Percentiles rank a stretch among this genome's conserved stretches.
These are phyloP conservation scores for Chloridella minuta DNA, from an alignment of 352 stramenopile species.

Conservation along the genomic window DNA sequence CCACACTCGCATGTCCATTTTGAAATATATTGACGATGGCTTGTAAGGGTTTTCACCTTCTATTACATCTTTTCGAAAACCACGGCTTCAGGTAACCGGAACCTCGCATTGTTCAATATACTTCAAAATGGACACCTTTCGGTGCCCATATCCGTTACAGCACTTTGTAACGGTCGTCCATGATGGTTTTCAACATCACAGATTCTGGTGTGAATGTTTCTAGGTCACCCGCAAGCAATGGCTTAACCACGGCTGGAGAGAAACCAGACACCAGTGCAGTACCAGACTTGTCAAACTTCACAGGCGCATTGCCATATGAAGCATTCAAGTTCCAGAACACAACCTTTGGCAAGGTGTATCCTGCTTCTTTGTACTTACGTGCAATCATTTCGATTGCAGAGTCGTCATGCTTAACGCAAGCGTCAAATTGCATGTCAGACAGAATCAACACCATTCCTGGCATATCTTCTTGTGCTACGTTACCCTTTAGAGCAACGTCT, in stretches of 20 bases:
- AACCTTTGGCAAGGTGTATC: background rate
- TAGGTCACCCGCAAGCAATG: background rate
- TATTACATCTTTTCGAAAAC: no score
- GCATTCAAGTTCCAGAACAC: background rate
- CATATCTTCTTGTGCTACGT: conserved; percentile 10
- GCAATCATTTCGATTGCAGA: background rate
- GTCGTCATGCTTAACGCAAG: background rate
- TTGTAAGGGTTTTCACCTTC: no score
- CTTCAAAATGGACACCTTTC: background rate
- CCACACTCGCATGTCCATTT: no score
- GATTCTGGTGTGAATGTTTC: background rate
- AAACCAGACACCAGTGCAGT: conserved; percentile 10
- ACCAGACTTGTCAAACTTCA: background rate
- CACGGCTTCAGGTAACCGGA: background rate
- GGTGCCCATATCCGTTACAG: background rate
- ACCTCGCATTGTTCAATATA: background rate
- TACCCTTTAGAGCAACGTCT: background rate
- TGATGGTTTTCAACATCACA: background rate
- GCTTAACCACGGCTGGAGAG: background rate
- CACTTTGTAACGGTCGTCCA: background rate
- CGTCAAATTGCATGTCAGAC: background rate
- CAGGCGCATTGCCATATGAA: background rate
- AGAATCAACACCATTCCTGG: background rate
- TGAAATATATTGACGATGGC: no score
- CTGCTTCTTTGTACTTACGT: background rate